Evolutionary conservation across 106 monocot genomes (phyloP).

Genomic region (Iris macrosiphon): DNA sequence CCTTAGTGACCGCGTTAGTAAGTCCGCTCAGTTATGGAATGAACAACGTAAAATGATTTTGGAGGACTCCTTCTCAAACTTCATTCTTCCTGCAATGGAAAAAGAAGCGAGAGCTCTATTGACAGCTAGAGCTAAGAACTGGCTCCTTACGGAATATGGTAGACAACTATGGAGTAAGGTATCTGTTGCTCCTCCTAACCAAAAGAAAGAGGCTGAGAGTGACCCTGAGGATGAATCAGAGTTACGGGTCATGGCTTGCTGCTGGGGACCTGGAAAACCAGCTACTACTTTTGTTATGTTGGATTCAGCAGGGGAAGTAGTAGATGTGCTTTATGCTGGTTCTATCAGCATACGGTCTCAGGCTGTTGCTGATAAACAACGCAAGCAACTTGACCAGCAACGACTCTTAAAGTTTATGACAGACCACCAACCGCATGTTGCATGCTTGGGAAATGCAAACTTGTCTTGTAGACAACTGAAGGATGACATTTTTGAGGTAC

Average conservation of each 20-base stretch:
- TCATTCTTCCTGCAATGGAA: constrained; percentile 86
- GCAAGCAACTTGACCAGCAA: constrained; percentile 86
- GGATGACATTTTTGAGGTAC: constrained; percentile 97
- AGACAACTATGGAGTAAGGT: constrained; percentile 81
- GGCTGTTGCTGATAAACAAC: constrained; percentile 74
- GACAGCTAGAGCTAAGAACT: constrained; percentile 69
- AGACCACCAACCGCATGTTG: constrained; percentile 86
- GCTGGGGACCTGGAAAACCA: constrained; percentile 95
- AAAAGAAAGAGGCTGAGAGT: constrained; percentile 34
- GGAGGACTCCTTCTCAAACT: constrained; percentile 64
- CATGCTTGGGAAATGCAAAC: constrained; percentile 83
- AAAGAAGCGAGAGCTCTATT: constrained; percentile 81
- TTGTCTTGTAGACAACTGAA: constrained; percentile 64
- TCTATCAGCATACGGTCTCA: constrained; percentile 74
- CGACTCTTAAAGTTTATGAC: constrained; percentile 76
- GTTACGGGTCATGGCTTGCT: constrained; percentile 77
- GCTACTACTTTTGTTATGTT: constrained; percentile 95
- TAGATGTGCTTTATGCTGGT: constrained; percentile 89
- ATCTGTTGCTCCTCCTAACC: constrained; percentile 82
- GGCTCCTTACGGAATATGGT: constrained; percentile 84
- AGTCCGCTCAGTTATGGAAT: constrained; percentile 83
- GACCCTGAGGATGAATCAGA: constrained; percentile 59
- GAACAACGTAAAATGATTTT: constrained; percentile 80
- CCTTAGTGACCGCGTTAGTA: constrained; percentile 78
- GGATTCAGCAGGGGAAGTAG: constrained; percentile 89